These are phyloP conservation scores for Trichophaea hybrida DNA, from an alignment of 2,329 filamentous ascomycete genomes.

Conservation along the genomic window DNA sequence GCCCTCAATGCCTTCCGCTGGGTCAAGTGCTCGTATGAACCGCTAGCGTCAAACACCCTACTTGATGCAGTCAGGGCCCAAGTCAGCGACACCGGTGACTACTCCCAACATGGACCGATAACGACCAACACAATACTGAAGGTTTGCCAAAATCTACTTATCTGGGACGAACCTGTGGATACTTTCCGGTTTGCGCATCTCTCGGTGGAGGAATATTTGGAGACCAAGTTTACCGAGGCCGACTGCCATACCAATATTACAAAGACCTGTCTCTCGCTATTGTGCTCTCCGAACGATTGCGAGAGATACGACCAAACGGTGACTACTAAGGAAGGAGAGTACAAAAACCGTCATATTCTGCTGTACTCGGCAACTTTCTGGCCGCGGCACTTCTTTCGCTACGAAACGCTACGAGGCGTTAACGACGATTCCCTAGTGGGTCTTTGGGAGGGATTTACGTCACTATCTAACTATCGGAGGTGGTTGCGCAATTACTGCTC, in stretches of 20 bases:
- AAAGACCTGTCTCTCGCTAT: background rate
- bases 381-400: no score
- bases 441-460: no score
- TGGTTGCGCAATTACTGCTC: background rate
- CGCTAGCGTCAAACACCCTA: background rate
- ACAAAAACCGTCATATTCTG: no score
- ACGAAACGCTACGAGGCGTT: no score
- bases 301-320: background rate
- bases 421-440: no score
- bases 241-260: background rate
- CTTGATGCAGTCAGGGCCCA: background rate
- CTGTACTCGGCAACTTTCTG: no score
- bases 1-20: slow-evolving; percentile 9
- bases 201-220: slow-evolving; percentile 8
- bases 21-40: slow-evolving; percentile 12
- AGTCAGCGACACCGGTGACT: background rate
- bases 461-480: background rate
- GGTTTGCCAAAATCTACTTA: slow-evolving; percentile 10
- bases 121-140: background rate
- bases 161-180: background rate
- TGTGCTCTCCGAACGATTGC: background rate
- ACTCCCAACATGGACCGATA: background rate
- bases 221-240: background rate
- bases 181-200: slow-evolving; percentile 11
- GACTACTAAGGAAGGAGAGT: no score